These are phyloP conservation scores for Carex arenaria DNA, from an alignment of 202 grass and related monocot genomes.

Conservation along the genomic window DNA sequence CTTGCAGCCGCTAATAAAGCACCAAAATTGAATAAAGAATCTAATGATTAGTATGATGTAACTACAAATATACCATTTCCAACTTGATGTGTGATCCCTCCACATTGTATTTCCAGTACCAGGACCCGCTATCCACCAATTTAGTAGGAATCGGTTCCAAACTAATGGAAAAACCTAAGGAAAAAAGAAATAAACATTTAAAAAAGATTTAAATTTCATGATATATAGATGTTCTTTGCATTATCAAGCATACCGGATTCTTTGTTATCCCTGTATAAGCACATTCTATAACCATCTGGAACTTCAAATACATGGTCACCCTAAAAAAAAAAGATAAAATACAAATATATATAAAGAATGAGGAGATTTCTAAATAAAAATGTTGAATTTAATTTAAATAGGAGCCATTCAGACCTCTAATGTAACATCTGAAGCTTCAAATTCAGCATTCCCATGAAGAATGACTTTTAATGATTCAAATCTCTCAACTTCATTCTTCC, in stretches of 20 bases:
- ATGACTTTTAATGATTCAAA: conserved; percentile 71
- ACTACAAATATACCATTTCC: conserved; percentile 61
- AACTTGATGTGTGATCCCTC: conserved; percentile 57
- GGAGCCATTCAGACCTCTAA: conserved; percentile 44
- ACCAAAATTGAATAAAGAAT: conserved; percentile 46
- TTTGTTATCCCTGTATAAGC: conserved; percentile 38
- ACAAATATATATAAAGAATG: neutral
- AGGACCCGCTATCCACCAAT: conserved; percentile 52
- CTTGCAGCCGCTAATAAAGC: conserved; percentile 22
- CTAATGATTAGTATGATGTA: conserved; percentile 18
- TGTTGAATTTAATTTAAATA: neutral
- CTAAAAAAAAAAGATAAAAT: conserved; percentile 38
- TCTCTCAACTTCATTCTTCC: conserved; percentile 94
- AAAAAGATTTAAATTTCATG: neutral
- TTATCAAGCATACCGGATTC: conserved; percentile 33
- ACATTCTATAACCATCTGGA: conserved; percentile 72
- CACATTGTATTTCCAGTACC: conserved; percentile 75
- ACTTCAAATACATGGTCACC: conserved; percentile 89
- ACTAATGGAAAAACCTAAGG: conserved; percentile 52
- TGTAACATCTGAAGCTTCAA: conserved; percentile 72
- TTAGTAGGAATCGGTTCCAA: conserved; percentile 54
- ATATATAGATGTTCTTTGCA: neutral
- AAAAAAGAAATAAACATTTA: conserved; percentile 7
- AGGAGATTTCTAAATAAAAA: neutral
- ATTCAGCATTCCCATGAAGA: conserved; percentile 95